Evolutionary conservation across 495 filamentous ascomycete species (phyloP), one percentile per base, ranked within the genome.

Genomic region (Aspergillus cristatus): DNA sequence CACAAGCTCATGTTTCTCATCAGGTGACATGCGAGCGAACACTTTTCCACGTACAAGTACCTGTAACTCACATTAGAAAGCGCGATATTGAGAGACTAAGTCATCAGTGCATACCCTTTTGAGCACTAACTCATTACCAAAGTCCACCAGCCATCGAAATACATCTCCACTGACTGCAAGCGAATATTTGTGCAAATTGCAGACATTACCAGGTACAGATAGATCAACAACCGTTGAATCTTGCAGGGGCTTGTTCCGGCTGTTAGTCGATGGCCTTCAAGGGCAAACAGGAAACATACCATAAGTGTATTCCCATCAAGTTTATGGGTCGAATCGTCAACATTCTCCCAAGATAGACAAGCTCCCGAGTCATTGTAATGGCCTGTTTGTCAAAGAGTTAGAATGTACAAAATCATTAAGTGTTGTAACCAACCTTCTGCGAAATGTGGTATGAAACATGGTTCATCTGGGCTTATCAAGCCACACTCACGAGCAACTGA

Each of bases 1-100:
- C 10, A 99, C 87, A 7, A 99, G 68, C 54, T 99, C 93, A 56
- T 97, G 90, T 54, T 99, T 99, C 60, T 99, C 91, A 57, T 99
- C 93, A 1, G 93, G 93, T 12, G 89, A 96, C 93, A 99, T 99
- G 42, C 93, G 78, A 16, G 93, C 93, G 61, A 94, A 99, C 1
- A 99, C 84, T 65, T 91, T 91, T 16, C 88, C 87, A 38, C 76
- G 72, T 18, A 91, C 83, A 43, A 99, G 82, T 77, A 96, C 86
- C 75, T 88, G 24, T 28, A 22, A 31, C 37, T 24, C 18, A 26
- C 20, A 26, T n/a, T 13, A 12, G 13, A 35, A 13, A 11, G 26
- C 15, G 15, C 7, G 0, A 34, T 12, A 34, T 14, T 15, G 3
- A 10, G 3, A 11, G 20, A 17, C 10, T 25, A 10, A 7, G 3